Conservation (phyloP, 2,329 filamentous ascomycete species). For the Exserohilum rostratum region DNA sequence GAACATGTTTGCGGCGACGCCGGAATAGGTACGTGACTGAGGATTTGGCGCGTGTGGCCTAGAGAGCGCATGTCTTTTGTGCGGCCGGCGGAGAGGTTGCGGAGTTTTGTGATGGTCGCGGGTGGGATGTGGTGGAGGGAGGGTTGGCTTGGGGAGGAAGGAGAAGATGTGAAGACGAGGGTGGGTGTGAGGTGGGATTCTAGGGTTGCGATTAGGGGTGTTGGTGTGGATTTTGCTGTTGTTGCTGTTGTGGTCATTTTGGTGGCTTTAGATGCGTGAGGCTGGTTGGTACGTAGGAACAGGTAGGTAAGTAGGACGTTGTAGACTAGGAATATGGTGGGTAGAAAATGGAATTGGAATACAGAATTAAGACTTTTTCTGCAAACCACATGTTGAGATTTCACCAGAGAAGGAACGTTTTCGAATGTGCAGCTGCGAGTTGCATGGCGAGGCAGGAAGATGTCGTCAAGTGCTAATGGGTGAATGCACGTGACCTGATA, state of each 20-base stretch:
- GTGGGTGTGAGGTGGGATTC: slow-evolving; percentile 34
- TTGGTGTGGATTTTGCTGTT: slow-evolving; percentile 11
- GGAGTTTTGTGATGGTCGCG: slow-evolving; percentile 29
- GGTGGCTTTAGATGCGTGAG: neutral
- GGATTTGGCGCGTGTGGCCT: slow-evolving; percentile 30
- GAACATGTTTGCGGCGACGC: slow-evolving; percentile 21
- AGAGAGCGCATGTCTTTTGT: slow-evolving; percentile 32
- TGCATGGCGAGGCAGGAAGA: too few species aligned
- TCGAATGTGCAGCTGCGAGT: neutral
- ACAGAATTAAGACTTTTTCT: too few species aligned
- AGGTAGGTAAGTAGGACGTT: neutral
- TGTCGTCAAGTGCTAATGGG: too few species aligned
- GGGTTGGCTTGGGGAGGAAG: slow-evolving; percentile 13
- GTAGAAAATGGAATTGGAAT: too few species aligned
- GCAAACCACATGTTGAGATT: too few species aligned
- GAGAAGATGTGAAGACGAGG: slow-evolving; percentile 7
- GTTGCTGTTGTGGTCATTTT: neutral
- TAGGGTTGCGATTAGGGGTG: slow-evolving; percentile 32
- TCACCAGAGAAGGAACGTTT: too few species aligned
- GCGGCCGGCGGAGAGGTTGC: slow-evolving; percentile 27
- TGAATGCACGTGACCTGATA: too few species aligned
- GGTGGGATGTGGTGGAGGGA: slow-evolving; percentile 26
- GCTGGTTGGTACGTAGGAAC: neutral
- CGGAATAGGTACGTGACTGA: slow-evolving; percentile 35
- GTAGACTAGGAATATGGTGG: too few species aligned